These are phyloP conservation scores for Saxophila tyrrhenica DNA, from an alignment of 495 filamentous ascomycete species.

Conservation along the genomic window DNA sequence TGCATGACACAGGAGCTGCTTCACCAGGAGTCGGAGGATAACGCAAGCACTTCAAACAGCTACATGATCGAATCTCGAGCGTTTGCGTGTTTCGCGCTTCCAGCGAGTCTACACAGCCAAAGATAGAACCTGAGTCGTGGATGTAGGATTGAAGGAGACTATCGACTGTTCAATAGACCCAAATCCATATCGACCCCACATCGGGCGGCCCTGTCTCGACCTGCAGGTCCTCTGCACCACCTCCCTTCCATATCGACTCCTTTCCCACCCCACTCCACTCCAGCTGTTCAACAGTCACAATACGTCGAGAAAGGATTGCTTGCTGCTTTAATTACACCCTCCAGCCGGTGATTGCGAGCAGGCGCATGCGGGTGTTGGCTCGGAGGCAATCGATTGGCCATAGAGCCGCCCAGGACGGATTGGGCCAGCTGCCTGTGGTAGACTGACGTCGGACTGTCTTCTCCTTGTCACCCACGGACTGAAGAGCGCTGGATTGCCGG, in stretches of 20 bases:
- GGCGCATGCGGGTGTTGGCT: background rate
- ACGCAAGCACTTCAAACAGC: too few relatives aligned
- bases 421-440: background rate
- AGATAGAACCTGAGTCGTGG: too few relatives aligned
- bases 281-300: background rate
- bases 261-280: background rate
- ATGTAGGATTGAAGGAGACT: too few relatives aligned
- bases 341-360: background rate
- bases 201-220: constrained; percentile 3
- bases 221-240: constrained; percentile 4
- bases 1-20: too few relatives aligned
- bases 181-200: background rate
- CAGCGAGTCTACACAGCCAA: too few relatives aligned
- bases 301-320: background rate
- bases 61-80: too few relatives aligned
- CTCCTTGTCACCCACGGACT: background rate
- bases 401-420: background rate
- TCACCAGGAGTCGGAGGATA: too few relatives aligned
- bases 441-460: background rate
- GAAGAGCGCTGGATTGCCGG: too few relatives aligned
- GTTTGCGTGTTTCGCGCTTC: too few relatives aligned
- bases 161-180: background rate
- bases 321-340: background rate
- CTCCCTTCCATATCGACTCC: background rate
- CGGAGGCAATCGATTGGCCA: background rate